Base-by-base conservation (phyloP, 2,329 filamentous ascomycete species). In the Colletotrichum australisinense region DNA sequence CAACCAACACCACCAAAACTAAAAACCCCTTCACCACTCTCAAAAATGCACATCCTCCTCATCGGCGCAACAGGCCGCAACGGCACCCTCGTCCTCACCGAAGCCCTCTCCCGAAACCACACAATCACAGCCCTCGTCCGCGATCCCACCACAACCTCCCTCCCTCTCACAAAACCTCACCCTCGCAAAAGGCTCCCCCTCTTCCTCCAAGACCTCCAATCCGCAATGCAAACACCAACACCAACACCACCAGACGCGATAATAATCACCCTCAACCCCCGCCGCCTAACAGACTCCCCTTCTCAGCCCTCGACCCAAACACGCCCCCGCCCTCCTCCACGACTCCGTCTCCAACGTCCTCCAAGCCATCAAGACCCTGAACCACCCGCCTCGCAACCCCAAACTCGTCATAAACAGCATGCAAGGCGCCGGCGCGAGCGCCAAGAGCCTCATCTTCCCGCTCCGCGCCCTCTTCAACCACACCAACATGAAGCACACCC, bases 361-460 rank as follows among this genome's bases (percentile, higher is more conserved):
- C 14, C 73, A 78, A 0, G 79, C 77, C 4, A 86, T 86, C 82
- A 79, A 82, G 63, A 78, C 80, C 22, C 19, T 46, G 63, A 78
- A 80, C 22, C 19, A 80, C 22, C 19, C n/a, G 79, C 80, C 60
- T 78, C 78, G 0, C 79, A 59, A 30, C 19, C 30, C 56, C 8
- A 88, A 87, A 64, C 76, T 89, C 2, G 82, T 90, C 30, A 80
- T 88, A 60, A 84, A 90, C 79, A 87, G 85, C 14, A 84, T 86
- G 1, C 85, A 87, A 73, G 89, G 88, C 12, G 83, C 85, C 1
- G 87, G 85, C 0, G 78, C 81, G 35, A 89, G 87, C 5, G 86
- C 81, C 78, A 30, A 70, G 0, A 83, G 84, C 63, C 76, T 88
- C 70, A 79, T 83, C 56, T 83, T 80, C 42, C 78, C 84, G 1